Evolutionary conservation across 176 grass and related monocot species (phyloP).

Genomic region (Tillandsia leiboldiana): DNA sequence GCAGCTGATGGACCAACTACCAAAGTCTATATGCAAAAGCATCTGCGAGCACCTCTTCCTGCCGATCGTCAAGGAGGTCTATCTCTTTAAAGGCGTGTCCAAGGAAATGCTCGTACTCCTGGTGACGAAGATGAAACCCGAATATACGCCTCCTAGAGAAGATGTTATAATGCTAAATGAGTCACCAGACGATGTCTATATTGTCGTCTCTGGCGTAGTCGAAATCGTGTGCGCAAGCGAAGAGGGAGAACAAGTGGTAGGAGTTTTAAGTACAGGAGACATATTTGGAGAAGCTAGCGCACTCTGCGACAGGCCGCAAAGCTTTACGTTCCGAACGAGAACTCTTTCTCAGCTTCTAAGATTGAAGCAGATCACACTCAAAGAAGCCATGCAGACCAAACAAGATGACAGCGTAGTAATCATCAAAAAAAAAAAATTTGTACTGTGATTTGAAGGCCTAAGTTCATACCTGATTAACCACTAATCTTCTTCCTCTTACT

Average conservation of each 20-base stretch:
- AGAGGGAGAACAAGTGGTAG: conserved; percentile 34
- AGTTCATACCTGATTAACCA: no score
- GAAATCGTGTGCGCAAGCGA: conserved; percentile 33
- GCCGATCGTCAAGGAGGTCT: conserved; percentile 63
- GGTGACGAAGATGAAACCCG: conserved; percentile 71
- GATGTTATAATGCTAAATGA: conserved; percentile 90
- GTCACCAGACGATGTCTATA: conserved; percentile 67
- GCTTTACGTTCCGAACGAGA: conserved; percentile 69
- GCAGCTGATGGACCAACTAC: conserved; percentile 89
- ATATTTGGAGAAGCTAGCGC: conserved; percentile 87
- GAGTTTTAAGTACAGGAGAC: conserved; percentile 27
- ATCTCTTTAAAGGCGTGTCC: conserved; percentile 75
- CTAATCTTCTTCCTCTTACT: no score
- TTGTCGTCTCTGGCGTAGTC: conserved; percentile 74
- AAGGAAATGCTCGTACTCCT: conserved; percentile 57
- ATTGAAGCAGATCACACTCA: conserved; percentile 70
- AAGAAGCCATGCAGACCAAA: conserved; percentile 73
- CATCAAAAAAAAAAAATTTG: no score
- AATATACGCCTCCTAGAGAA: conserved; percentile 85
- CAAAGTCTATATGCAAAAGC: conserved; percentile 91
- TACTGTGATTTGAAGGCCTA: no score
- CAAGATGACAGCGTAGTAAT: conserved; percentile 63
- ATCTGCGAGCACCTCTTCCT: conserved; percentile 87
- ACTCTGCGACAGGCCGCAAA: conserved; percentile 48
- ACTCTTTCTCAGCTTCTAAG: conserved; percentile 78